These are phyloP conservation scores for Abrus precatorius DNA, from an alignment of 306 rosid genomes.

Conservation along the genomic window DNA sequence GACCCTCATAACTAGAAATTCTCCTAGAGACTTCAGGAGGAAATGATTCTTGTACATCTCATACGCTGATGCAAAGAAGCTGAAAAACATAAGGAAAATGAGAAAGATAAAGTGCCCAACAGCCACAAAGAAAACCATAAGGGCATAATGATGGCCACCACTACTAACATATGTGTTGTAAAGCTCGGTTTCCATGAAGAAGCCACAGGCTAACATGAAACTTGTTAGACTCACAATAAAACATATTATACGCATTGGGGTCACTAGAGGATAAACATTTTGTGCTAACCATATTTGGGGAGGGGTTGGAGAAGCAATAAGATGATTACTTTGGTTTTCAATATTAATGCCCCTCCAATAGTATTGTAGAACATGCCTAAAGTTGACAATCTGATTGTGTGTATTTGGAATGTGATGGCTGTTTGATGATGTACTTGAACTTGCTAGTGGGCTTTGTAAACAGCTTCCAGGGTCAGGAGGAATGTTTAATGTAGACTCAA, in stretches of 20 bases:
- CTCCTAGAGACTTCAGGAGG: constrained; percentile 40
- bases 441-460: neutral
- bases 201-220: constrained; percentile 35
- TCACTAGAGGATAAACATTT: constrained; percentile 46
- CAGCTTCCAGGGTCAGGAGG: constrained; percentile 46
- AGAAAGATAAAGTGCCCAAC: neutral
- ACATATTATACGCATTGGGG: constrained; percentile 42
- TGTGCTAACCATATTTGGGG: constrained; percentile 39
- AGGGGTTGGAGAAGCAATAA: constrained; percentile 9
- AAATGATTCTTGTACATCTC: constrained; percentile 31
- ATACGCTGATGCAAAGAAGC: constrained; percentile 22
- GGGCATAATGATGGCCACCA: neutral
- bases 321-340: no score
- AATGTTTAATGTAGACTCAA: constrained; percentile 8
- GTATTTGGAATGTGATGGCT: neutral
- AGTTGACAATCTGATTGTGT: constrained; percentile 19
- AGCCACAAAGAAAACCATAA: constrained; percentile 16
- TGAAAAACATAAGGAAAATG: constrained; percentile 35
- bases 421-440: neutral
- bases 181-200: constrained; percentile 34
- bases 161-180: constrained; percentile 12
- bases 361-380: constrained; percentile 6
- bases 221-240: neutral
- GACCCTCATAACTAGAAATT: constrained; percentile 25
- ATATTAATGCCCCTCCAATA: constrained; percentile 3